Evolutionary conservation across 1,139 yeast species (phyloP).

Genomic region (Pichia sp.): DNA sequence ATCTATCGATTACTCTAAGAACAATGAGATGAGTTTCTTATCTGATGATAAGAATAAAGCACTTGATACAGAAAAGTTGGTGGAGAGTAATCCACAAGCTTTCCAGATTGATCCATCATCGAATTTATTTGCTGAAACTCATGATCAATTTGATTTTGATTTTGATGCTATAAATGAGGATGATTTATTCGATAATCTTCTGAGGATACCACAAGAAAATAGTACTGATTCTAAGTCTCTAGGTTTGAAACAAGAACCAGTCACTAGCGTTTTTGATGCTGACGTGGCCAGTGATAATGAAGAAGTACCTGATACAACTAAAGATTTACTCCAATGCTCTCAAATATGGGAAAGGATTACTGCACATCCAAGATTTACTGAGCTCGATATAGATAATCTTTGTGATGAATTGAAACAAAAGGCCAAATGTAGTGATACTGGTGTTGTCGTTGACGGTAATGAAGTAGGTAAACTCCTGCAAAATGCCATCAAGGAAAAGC

Average conservation of each 20-base stretch:
- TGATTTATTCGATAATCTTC: constrained; percentile 13
- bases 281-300: constrained; percentile 31
- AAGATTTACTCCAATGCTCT: constrained; percentile 58
- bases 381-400: constrained; percentile 86
- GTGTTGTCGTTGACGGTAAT: constrained; percentile 73
- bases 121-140: not conserved
- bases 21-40: constrained; percentile 19
- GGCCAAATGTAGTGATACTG: constrained; percentile 93
- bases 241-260: not conserved
- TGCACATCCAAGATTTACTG: constrained; percentile 87
- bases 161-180: constrained; percentile 11
- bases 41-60: constrained; percentile 35
- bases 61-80: constrained; percentile 4
- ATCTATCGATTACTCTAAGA: not conserved
- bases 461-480: constrained; percentile 49
- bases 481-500: constrained; percentile 8
- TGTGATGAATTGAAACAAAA: constrained; percentile 81
- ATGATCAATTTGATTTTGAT: constrained; percentile 7
- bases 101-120: constrained; percentile 7
- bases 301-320: constrained; percentile 49
- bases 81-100: constrained; percentile 12
- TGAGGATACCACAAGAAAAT: constrained; percentile 10
- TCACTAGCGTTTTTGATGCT: constrained; percentile 3
- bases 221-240: not conserved
- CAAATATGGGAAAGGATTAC: constrained; percentile 97